Evolutionary conservation across 768 basidiomycete genomes (phyloP).

Genomic region (Rhodotorula kratochvilovae): DNA sequence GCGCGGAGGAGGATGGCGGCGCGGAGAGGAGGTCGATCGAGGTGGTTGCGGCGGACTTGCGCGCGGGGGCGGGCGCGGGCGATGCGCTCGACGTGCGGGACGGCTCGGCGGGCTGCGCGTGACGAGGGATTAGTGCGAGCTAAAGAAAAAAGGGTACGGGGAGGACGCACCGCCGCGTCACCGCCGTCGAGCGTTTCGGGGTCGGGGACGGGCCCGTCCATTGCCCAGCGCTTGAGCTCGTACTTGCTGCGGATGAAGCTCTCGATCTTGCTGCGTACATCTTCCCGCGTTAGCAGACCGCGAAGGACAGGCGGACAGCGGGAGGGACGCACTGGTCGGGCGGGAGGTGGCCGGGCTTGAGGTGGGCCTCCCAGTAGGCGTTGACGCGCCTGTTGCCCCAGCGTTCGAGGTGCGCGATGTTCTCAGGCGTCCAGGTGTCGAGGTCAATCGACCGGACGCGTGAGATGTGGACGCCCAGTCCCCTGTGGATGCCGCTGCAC

Average conservation of each 20-base stretch:
- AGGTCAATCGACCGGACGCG: conserved; percentile 96
- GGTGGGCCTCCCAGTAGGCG: conserved; percentile 92
- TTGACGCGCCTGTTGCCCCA: conserved; percentile 95
- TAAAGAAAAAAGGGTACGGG: not conserved
- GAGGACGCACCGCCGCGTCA: too few species aligned
- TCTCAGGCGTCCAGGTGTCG: conserved; percentile 94
- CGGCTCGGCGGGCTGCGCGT: conserved; percentile 43
- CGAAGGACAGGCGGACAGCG: conserved; percentile 4
- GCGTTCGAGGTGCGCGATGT: conserved; percentile 83
- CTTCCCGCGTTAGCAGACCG: not conserved
- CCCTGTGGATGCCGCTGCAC: conserved; percentile 93
- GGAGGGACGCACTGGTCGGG: conserved; percentile 71
- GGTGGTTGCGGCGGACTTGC: conserved; percentile 22
- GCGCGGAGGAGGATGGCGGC: conserved; percentile 41
- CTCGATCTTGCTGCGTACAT: conserved; percentile 79
- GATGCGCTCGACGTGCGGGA: conserved; percentile 42
- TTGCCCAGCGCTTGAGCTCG: conserved; percentile 85
- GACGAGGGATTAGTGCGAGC: conserved; percentile 43
- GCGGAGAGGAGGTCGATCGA: conserved; percentile 32
- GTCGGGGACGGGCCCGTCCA: conserved; percentile 84
- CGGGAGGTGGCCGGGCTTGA: conserved; percentile 83
- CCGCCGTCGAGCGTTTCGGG: conserved; percentile 71
- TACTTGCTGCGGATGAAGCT: conserved; percentile 96
- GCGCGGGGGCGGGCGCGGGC: conserved; percentile 14
- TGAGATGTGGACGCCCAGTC: conserved; percentile 97